These are phyloP conservation scores for Tolypocladium ophioglossoides DNA, from an alignment of 2,329 filamentous ascomycete species.

Conservation along the genomic window DNA sequence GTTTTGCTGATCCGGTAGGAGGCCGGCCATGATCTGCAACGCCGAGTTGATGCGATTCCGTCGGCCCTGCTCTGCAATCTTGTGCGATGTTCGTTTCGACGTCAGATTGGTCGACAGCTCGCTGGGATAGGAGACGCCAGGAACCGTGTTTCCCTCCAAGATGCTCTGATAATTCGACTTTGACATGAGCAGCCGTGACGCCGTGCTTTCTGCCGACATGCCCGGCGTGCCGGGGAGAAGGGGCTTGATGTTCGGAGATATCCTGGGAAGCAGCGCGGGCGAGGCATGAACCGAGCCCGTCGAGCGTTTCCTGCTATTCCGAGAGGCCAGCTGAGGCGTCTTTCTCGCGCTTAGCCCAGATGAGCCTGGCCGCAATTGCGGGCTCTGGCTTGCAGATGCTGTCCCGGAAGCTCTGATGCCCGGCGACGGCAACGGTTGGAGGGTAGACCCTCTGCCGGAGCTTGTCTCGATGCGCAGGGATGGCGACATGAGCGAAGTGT, in stretches of 20 bases:
- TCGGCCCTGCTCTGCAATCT: constrained; percentile 92
- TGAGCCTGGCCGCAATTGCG: constrained; percentile 46
- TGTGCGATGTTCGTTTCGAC: constrained; percentile 94
- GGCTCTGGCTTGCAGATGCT: constrained; percentile 53
- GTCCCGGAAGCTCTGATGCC: constrained; percentile 30
- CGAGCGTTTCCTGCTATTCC: constrained; percentile 61
- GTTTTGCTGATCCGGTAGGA: constrained; percentile 55
- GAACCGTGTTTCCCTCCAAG: constrained; percentile 81
- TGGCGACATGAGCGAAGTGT: constrained; percentile 30
- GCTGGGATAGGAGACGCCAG: constrained; percentile 82
- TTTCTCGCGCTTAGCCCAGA: constrained; percentile 35
- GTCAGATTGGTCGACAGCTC: constrained; percentile 88
- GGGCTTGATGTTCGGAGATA: constrained; percentile 91
- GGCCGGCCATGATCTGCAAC: constrained; percentile 76
- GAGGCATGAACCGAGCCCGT: constrained; percentile 67
- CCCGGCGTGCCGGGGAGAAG: constrained; percentile 55
- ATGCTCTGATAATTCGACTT: constrained; percentile 99
- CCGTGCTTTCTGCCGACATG: constrained; percentile 45
- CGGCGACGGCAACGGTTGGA: constrained; percentile 39
- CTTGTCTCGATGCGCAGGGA: constrained; percentile 25
- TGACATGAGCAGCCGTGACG: constrained; percentile 70
- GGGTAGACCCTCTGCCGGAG: constrained; percentile 38
- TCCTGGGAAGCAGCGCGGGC: constrained; percentile 76
- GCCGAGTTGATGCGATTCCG: constrained; percentile 93
- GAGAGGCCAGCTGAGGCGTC: constrained; percentile 45